Evolutionary conservation across 73 alveolate genomes (phyloP), one percentile per base, ranked within the genome.

Genomic region (Tetrahymena elliotti): DNA sequence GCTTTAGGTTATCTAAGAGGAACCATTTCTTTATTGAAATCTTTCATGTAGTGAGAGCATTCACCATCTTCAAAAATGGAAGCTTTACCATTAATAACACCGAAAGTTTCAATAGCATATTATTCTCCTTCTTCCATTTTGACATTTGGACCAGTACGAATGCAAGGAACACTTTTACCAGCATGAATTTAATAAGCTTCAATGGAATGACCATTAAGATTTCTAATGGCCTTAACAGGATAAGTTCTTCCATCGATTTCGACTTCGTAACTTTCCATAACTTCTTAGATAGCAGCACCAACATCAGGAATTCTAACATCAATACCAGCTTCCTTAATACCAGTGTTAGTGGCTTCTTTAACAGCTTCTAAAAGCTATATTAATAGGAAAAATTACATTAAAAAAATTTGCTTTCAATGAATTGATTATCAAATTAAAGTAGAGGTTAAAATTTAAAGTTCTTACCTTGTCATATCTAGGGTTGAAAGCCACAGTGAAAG

Each of bases 31-130:
- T 98, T 94, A 93, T 97, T 98, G 96, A 98, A 98, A 36, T 98
- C 98, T 68, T 97, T 97, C 99, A 99, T 99, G 95, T 99, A 98
- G 96, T 99, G 99, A 24, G 99, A 96, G 96, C 99, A 98, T 93
- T 99, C 99, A 84, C 97, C 95, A 92, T 97, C 99, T 92, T 98
- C 99, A 84, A 94, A 96, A 16, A 99, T 99, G 39, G 93, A 94
- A 16, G 99, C 99, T 88, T 99, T 99, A 47, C 99, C 99, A 38
- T 99, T 99, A 7, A 68, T 68, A 33, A 99, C 97, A 84, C 99
- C 99, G 94, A 99, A 99, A 34, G 99, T 99, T 96, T 99, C 99
- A 39, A 99, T 99, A 15, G 99, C 99, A 97, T 99, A 99, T 94
- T 97, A 95, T 96, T 99, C 99, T 20, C 99, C 99, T 96, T 99